Conservation (phyloP, 306 rosid genomes). For the Begonia fuchsioides region DNA sequence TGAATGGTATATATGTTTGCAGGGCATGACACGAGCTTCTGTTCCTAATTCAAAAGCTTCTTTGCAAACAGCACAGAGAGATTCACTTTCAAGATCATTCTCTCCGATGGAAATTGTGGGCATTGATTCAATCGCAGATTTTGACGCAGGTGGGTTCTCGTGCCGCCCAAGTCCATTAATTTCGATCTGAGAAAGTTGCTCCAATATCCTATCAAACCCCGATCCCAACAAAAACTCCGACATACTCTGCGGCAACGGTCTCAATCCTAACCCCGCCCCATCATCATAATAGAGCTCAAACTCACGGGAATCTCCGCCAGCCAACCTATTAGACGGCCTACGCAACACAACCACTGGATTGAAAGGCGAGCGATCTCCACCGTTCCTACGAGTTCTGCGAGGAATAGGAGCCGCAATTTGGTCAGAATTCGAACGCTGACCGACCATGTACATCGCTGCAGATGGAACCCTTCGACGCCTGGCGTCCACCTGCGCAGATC, state of each 20-base stretch:
- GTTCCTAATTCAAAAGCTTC: slow-evolving; percentile 9
- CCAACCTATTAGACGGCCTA: background rate
- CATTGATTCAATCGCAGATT: slow-evolving; percentile 11
- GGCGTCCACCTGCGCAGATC: background rate
- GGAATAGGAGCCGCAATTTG: background rate
- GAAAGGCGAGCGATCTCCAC: slow-evolving; percentile 2
- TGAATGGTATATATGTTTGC: slow-evolving; percentile 10
- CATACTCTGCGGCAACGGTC: slow-evolving; percentile 1
- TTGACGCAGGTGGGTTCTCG: slow-evolving; percentile 5
- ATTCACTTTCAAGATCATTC: slow-evolving; percentile 2
- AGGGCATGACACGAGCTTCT: slow-evolving; percentile 8
- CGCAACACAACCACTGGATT: slow-evolving; percentile 1
- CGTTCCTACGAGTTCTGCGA: background rate
- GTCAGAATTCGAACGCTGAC: background rate
- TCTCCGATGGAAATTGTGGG: slow-evolving; percentile 5
- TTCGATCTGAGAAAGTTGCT: slow-evolving; percentile 8
- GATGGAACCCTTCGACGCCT: background rate
- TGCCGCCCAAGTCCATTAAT: slow-evolving; percentile 3
- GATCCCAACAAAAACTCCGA: slow-evolving; percentile 9
- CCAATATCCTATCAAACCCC: slow-evolving; percentile 11
- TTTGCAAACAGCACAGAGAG: slow-evolving; percentile 13
- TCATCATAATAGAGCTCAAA: slow-evolving; percentile 3
- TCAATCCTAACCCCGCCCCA: background rate
- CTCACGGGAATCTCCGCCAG: background rate
- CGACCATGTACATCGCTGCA: background rate